Conservation (phyloP, 2,329 filamentous ascomycete species). For the Pestalotiopsis fici region DNA sequence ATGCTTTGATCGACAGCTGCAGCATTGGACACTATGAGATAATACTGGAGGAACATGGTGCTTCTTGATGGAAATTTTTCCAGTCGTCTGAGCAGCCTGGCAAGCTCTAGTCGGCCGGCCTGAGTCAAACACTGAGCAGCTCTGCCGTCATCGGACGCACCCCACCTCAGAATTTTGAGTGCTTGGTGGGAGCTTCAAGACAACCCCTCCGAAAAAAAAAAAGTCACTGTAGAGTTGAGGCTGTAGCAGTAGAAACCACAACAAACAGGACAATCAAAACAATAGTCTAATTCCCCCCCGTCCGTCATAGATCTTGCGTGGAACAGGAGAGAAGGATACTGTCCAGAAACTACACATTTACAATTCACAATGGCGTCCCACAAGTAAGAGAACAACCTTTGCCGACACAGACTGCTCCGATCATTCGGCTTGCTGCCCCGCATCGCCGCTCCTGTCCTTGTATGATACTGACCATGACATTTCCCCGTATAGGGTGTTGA, state of each 20-base stretch:
- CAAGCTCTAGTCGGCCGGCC: background rate
- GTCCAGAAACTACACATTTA: background rate
- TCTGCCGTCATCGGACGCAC: conserved; percentile 6
- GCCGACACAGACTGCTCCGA: background rate
- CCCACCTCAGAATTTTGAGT: conserved; percentile 5
- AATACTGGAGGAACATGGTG: background rate
- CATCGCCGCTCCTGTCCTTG: background rate
- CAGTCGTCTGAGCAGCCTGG: background rate
- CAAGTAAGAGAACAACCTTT: conserved; percentile 13
- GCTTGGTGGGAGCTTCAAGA: too few relatives aligned
- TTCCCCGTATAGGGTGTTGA: background rate
- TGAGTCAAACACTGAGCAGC: background rate
- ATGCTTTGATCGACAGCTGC: background rate
- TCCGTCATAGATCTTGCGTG: background rate
- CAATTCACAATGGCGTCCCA: conserved; percentile 11
- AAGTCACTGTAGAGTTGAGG: background rate
- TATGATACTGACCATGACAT: background rate
- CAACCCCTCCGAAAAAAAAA: background rate
- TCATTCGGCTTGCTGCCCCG: background rate
- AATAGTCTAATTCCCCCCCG: background rate
- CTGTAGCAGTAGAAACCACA: background rate
- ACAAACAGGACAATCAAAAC: background rate
- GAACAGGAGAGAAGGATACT: background rate
- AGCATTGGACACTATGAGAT: background rate
- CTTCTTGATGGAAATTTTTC: background rate